Evolutionary conservation across 805 yeast genomes (phyloP).

Genomic region (Candida nonsorbophila): DNA sequence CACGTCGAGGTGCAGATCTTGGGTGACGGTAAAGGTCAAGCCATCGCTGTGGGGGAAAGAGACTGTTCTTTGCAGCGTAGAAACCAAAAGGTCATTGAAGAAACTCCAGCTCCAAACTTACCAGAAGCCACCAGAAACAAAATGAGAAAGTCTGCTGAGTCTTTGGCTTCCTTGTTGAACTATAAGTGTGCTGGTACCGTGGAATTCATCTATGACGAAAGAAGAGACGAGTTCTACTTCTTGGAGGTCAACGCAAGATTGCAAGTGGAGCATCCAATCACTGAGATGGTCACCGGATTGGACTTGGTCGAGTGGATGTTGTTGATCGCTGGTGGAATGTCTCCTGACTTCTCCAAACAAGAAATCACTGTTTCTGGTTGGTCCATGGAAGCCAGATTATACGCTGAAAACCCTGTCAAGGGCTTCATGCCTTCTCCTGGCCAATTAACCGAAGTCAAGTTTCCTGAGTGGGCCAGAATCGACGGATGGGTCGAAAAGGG

Average conservation of each 20-base stretch:
- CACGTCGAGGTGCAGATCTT: slow-evolving; percentile 96
- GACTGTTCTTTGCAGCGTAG: slow-evolving; percentile 97
- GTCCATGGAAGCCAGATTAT: slow-evolving; percentile 93
- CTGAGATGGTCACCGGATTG: slow-evolving; percentile 90
- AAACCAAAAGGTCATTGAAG: slow-evolving; percentile 94
- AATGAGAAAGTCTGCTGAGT: slow-evolving; percentile 82
- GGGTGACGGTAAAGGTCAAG: slow-evolving; percentile 93
- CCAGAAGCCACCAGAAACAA: slow-evolving; percentile 70
- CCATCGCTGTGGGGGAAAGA: slow-evolving; percentile 93
- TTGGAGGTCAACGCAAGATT: slow-evolving; percentile 94
- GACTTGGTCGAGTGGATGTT: slow-evolving; percentile 98
- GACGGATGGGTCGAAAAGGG: slow-evolving; percentile 95
- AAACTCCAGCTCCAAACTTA: slow-evolving; percentile 94
- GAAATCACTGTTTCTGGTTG: slow-evolving; percentile 70
- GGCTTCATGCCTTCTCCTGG: slow-evolving; percentile 97
- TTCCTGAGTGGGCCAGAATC: slow-evolving; percentile 89
- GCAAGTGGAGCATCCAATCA: slow-evolving; percentile 97
- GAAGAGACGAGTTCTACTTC: slow-evolving; percentile 85
- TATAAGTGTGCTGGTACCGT: slow-evolving; percentile 98
- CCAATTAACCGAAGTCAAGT: slow-evolving; percentile 74
- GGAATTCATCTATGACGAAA: slow-evolving; percentile 87
- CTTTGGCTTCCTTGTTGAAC: slow-evolving; percentile 73
- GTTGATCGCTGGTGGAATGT: slow-evolving; percentile 79
- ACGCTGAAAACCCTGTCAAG: slow-evolving; percentile 95
- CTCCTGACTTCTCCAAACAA: slow-evolving; percentile 66